Base-by-base conservation (phyloP, 495 filamentous ascomycete species). In the Massariosphaeria phaeospora region DNA sequence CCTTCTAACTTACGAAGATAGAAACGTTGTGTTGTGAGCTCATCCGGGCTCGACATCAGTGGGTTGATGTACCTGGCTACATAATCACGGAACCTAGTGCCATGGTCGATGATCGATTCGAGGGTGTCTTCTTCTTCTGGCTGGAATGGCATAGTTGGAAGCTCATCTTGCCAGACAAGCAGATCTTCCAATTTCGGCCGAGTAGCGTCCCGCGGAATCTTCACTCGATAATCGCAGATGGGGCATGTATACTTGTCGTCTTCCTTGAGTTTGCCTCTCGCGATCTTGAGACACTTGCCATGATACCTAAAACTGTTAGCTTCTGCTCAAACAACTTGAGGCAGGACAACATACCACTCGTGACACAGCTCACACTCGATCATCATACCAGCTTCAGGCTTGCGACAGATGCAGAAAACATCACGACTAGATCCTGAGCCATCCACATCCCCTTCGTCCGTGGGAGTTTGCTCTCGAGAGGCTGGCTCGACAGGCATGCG, bases 241-340 rank as follows among this genome's bases (percentile, higher is more conserved):
- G 93, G 93, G 62, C 93, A 99, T 15, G 91, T 97, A 71, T 95
- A 99, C 66, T 95, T 94, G 62, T 97, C 94, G 52, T 95, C 91
- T 62, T 97, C 93, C 72, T 96, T 97, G 54, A 97, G 86, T 64
- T 96, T 97, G 12, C 93, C 93, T 38, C 93, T 80, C 13, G 94
- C 94, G 53, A 99, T 96, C 75, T 99, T 99, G 30, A 99, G 77
- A 66, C 93, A 99, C 70, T 96, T 97, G 33, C 91, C 89, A 63
- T 99, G 93, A 64, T 99, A 99, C 86, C 86, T 89, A 55, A n/a
- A 35, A 21, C 2, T 10, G 48, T 57, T 43, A 57, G 43, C 8
- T 49, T 9, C 15, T 4, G 18, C 20, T 20, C 29, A 33, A 20
- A 36, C 2, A 10, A 51, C 44, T 55, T 39, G 27, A 1, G 23